Base-by-base conservation (phyloP, 495 filamentous ascomycete genomes). In the Penicillium waksmanii region DNA sequence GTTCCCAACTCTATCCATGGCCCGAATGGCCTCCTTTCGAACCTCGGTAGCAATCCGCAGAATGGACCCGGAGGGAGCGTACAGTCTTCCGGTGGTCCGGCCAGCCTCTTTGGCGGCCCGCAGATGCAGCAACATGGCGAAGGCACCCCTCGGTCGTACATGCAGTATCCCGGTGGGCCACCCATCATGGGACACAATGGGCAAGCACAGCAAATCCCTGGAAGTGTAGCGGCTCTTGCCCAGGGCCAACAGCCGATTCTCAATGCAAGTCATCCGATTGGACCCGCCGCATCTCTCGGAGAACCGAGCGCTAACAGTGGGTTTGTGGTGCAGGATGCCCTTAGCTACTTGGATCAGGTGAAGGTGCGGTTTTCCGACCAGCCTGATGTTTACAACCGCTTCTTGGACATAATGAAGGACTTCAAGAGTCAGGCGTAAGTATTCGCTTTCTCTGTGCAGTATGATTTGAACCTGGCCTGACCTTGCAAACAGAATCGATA, bases 391-490 rank as follows among this genome's bases (percentile, higher is more conserved):
- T 99, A 99, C 68, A 99, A 99, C 70, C 85, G 89, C 19, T 99
- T 99, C 66, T 76, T 99, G 53, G 95, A 99, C 63, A 99, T 99
- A 51, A 99, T 99, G 96, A 99, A 99, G 73, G 96, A 99, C 61
- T 99, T 99, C 77, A 99, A 99, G 77, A 96, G 93, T 66, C 93
- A 96, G 77, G 91, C 93, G 87, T 95, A 76, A 78, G 90, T 82
- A 55, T 60, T 36, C 17, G 10, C 5, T 48, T 23, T 23, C 50
- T 33, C 38, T 55, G 27, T 19, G 18, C 21, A 19, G 3, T 38
- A 8, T 40, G 46, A 43, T 44, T 44, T 23, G 0, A 21, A 10
- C 57, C 40, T 48, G 15, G 54, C 12, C 44, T 23, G 52, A 50
- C 18, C 34, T 34, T 42, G 23, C 43, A 21, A 31, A 35, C 70